Evolutionary conservation across 1,284 basidiomycete species (phyloP).

Genomic region (Tilletia walkeri): DNA sequence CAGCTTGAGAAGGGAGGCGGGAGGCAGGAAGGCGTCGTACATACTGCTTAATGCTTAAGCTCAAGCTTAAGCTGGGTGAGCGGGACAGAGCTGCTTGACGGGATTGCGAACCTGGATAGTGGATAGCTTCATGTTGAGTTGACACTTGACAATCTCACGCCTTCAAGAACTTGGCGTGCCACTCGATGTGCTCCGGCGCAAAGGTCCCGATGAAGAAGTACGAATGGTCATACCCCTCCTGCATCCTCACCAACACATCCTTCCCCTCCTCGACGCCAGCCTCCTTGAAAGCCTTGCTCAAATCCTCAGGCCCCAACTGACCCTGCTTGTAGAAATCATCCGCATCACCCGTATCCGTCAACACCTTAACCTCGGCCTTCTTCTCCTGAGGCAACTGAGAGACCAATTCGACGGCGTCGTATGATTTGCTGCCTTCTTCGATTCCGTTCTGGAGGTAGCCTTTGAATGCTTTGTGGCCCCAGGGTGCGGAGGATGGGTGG

Average conservation of each 20-base stretch:
- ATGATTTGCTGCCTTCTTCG: slow-evolving; percentile 69
- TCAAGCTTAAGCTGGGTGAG: no score
- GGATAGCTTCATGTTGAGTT: no score
- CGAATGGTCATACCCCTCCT: slow-evolving; percentile 85
- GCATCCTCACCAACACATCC: slow-evolving; percentile 75
- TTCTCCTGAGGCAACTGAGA: slow-evolving; percentile 61
- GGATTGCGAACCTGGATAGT: no score
- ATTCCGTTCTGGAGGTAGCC: slow-evolving; percentile 75
- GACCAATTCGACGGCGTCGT: slow-evolving; percentile 86
- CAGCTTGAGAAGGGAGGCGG: no score
- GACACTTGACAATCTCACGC: background rate
- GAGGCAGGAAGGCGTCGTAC: no score
- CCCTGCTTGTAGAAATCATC: slow-evolving; percentile 83
- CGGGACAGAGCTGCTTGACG: no score
- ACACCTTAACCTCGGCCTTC: slow-evolving; percentile 47
- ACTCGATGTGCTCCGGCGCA: slow-evolving; percentile 55
- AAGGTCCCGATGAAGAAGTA: slow-evolving; percentile 68
- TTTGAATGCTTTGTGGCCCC: slow-evolving; percentile 88
- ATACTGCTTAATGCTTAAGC: no score
- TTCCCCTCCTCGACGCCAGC: slow-evolving; percentile 66
- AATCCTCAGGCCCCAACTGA: slow-evolving; percentile 88
- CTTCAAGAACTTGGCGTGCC: slow-evolving; percentile 50
- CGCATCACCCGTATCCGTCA: slow-evolving; percentile 63
- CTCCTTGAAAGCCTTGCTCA: slow-evolving; percentile 71
- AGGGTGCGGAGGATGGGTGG: slow-evolving; percentile 81